Evolutionary conservation across 306 rosid species (phyloP).

Genomic region (Quercus bicolor): DNA sequence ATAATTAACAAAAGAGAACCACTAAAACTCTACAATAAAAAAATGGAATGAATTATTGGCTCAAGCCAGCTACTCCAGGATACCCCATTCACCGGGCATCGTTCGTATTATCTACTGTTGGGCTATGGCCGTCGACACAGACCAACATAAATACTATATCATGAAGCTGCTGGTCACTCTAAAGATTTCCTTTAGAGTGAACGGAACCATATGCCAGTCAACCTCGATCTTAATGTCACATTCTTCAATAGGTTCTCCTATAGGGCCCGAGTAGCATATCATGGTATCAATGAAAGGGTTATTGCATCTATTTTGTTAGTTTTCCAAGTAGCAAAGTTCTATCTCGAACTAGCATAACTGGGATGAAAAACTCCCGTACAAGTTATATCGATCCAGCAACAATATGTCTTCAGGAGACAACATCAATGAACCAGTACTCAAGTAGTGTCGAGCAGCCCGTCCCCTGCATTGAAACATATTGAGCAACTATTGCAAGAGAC

Average conservation of each 20-base stretch:
- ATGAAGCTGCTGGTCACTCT: too few relatives aligned
- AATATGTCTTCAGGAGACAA: slow-evolving; percentile 65
- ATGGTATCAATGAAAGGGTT: slow-evolving; percentile 15
- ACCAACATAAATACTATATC: slow-evolving; percentile 2
- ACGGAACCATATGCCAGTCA: background rate
- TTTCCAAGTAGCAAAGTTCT: slow-evolving; percentile 24
- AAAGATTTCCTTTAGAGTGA: background rate
- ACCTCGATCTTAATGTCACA: slow-evolving; percentile 1
- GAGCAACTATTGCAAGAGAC: slow-evolving; percentile 21
- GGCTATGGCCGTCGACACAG: slow-evolving; percentile 12
- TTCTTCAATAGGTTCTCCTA: slow-evolving; percentile 8
- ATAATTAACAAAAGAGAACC: background rate
- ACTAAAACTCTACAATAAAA: slow-evolving; percentile 27
- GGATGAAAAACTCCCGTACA: slow-evolving; percentile 34
- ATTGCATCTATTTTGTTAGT: slow-evolving; percentile 21
- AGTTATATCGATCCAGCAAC: slow-evolving; percentile 47
- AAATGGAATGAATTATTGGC: slow-evolving; percentile 5
- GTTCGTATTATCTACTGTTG: slow-evolving; percentile 16
- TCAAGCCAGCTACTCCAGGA: background rate
- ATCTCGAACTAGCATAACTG: slow-evolving; percentile 21
- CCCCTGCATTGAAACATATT: slow-evolving; percentile 44
- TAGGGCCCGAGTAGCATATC: background rate
- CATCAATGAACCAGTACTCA: slow-evolving; percentile 47
- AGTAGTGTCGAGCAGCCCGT: slow-evolving; percentile 61
- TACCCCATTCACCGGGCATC: slow-evolving; percentile 3